These are phyloP conservation scores for Gastrodia elata DNA, from an alignment of 106 monocot genomes.

Conservation along the genomic window DNA sequence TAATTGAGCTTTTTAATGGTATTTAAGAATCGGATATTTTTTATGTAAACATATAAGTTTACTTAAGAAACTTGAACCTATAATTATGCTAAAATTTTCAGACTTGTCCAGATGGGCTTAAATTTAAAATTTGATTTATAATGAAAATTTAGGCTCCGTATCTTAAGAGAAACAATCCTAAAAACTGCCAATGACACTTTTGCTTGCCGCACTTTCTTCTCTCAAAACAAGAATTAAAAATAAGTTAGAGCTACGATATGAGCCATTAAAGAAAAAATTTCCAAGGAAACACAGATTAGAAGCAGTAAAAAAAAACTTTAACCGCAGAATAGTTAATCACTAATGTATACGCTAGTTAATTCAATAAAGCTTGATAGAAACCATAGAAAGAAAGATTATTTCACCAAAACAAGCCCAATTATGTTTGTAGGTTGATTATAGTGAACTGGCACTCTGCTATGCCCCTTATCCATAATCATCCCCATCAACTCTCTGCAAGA, in stretches of 20 bases:
- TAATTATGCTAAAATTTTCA: neutral
- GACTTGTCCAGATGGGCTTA: neutral
- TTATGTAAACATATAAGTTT: too few species aligned
- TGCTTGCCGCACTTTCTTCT: neutral
- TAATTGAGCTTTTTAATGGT: too few species aligned
- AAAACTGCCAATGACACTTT: neutral
- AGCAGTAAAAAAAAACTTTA: neutral
- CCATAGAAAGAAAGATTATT: neutral
- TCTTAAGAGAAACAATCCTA: neutral
- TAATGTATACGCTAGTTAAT: neutral
- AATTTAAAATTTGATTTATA: neutral
- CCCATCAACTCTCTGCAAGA: slow-evolving; percentile 57
- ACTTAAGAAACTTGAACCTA: too few species aligned
- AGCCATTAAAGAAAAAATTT: neutral
- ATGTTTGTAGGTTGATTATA: slow-evolving; percentile 79
- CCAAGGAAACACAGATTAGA: neutral
- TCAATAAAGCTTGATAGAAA: slow-evolving; percentile 5
- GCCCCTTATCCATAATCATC: slow-evolving; percentile 80
- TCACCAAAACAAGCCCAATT: slow-evolving; percentile 90
- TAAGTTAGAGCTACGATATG: neutral
- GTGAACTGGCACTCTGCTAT: slow-evolving; percentile 94
- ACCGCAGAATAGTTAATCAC: neutral
- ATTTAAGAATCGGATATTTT: too few species aligned
- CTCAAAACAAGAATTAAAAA: neutral
- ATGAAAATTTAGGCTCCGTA: neutral